phyloP scores from a whole-genome alignment of 495 filamentous ascomycete genomes.

The Talaromyces wortmannii region DNA sequence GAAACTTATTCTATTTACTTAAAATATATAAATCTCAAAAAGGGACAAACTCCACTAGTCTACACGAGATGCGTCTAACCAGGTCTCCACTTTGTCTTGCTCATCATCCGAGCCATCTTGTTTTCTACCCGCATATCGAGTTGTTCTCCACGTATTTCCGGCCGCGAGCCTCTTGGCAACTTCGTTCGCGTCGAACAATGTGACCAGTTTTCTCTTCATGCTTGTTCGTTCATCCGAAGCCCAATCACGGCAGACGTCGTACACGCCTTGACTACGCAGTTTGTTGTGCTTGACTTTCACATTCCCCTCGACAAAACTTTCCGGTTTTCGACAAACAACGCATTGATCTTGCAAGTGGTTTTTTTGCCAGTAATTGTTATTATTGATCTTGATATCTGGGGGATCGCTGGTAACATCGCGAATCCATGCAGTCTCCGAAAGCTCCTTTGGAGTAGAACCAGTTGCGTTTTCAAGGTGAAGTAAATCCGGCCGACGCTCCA shows the following conservation, averaged over 20 bases:
- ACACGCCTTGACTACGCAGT: constrained; percentile 9
- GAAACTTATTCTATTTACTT: too few relatives aligned
- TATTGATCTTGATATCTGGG: background rate
- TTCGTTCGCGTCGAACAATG: constrained; percentile 64
- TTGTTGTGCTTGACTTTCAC: background rate
- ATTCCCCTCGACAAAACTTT: constrained; percentile 14
- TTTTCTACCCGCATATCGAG: background rate
- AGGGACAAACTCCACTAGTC: too few relatives aligned
- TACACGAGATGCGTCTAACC: background rate
- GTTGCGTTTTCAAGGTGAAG: constrained; percentile 63
- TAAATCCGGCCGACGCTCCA: constrained; percentile 49
- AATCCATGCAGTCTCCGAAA: constrained; percentile 49
- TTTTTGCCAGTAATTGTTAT: too few relatives aligned
- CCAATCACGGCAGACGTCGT: constrained; percentile 15
- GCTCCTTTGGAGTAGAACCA: constrained; percentile 60
- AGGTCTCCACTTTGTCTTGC: background rate
- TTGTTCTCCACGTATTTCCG: constrained; percentile 4
- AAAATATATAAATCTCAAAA: too few relatives aligned
- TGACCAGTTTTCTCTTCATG: constrained; percentile 56
- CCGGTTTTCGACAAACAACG: constrained; percentile 4
- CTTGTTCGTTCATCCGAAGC: background rate
- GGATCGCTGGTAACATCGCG: constrained; percentile 16
- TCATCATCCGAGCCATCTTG: background rate
- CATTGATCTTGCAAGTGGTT: background rate
- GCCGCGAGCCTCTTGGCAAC: constrained; percentile 57